Evolutionary conservation across 2,329 filamentous ascomycete genomes (phyloP), one percentile per base, ranked within the genome.

Genomic region (Paraconiothyrium brasiliense): DNA sequence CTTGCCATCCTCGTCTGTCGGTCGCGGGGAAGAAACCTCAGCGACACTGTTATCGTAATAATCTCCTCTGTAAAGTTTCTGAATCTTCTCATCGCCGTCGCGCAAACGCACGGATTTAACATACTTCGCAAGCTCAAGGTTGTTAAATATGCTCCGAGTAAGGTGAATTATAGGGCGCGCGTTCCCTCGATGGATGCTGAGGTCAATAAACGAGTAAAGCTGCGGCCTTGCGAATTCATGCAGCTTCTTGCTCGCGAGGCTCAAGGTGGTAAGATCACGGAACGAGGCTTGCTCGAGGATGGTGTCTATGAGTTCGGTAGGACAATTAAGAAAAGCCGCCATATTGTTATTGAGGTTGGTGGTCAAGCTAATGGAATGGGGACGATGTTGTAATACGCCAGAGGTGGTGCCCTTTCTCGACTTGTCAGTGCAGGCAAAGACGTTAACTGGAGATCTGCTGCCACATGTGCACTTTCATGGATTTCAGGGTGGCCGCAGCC

Each of bases 31-130:
- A 52, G 49, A 52, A 22, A 39, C 49, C n/a, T 51, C n/a, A 14
- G 49, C 35, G 27, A 41, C 35, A 39, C 35, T 52, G 27, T 52
- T 34, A 20, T 52, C 34, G 49, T 52, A 41, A 41, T 3, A 52
- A 20, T 27, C 41, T 41, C 35, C 49, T 52, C 49, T 52, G 49
- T 52, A 41, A 41, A 52, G 49, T 27, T 52, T 41, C 41, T 52
- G 49, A 52, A 52, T 52, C 49, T 52, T 41, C 49, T 39, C 34
- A 39, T 52, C 49, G 49, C 49, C 49, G 41, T 52, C 49, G 49
- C 49, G 49, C 22, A 52, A 52, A 27, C 49, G 49, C 22, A 52
- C 49, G 30, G 49, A 52, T 39, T 39, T 52, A 34, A 52, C 49
- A 52, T 52, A 22, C 20, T 39, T 52, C 49, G 34, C n/a, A 39